A percentile compares a stretch with the other conserved stretches of the same genome.
Evolutionary conservation across 768 basidiomycete species (phyloP).

Genomic region (Auricularia cornea): DNA sequence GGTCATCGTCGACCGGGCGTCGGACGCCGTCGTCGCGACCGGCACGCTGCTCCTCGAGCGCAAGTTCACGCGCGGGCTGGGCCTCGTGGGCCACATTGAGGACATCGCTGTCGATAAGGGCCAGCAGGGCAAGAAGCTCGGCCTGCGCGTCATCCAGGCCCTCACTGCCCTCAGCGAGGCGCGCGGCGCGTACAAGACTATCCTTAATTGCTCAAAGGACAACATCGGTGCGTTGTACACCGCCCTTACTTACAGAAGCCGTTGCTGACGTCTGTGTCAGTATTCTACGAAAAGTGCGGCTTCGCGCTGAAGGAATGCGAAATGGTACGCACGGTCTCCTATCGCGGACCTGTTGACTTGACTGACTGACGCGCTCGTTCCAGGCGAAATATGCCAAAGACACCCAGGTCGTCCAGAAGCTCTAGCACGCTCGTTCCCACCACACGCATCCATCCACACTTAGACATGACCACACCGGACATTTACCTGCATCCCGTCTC

Average conservation of each 20-base stretch:
- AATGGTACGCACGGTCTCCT: slow-evolving; percentile 52
- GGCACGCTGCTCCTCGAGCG: slow-evolving; percentile 74
- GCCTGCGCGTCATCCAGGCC: slow-evolving; percentile 77
- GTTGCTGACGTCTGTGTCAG: slow-evolving; percentile 30
- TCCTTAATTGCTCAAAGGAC: slow-evolving; percentile 84
- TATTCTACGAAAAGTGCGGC: slow-evolving; percentile 97
- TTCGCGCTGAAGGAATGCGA: slow-evolving; percentile 85
- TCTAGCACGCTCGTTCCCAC: neutral
- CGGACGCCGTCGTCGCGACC: slow-evolving; percentile 53
- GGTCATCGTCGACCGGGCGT: slow-evolving; percentile 68
- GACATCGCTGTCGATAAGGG: slow-evolving; percentile 89
- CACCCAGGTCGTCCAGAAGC: neutral
- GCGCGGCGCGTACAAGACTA: slow-evolving; percentile 89
- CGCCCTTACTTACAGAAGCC: neutral
- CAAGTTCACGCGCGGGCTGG: slow-evolving; percentile 86
- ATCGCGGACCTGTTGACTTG: neutral
- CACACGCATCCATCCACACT: neutral
- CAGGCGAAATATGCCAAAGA: slow-evolving; percentile 49
- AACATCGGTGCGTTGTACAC: slow-evolving; percentile 71
- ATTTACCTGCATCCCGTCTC: too few relatives aligned
- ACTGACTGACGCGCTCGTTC: neutral
- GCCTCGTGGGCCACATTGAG: slow-evolving; percentile 90
- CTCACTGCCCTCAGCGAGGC: slow-evolving; percentile 77
- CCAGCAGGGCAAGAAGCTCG: slow-evolving; percentile 89
- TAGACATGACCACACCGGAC: too few relatives aligned